Conservation (phyloP, 192 early-diverging fungal genomes). For the Coemansia sp. region DNA sequence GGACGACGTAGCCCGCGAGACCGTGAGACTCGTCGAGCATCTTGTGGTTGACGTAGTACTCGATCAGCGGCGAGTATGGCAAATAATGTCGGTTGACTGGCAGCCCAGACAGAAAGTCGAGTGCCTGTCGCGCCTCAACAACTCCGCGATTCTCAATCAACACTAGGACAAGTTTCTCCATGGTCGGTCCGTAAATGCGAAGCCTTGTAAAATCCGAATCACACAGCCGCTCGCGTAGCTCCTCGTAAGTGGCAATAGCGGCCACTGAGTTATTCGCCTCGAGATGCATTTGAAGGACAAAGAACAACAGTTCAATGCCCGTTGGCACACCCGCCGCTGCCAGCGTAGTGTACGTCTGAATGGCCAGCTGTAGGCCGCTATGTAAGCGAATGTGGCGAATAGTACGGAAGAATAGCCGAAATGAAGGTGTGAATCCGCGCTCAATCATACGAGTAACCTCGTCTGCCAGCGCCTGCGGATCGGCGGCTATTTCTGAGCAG, state of each 20-base stretch:
- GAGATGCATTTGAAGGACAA: slow-evolving; percentile 17
- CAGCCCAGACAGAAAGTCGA: slow-evolving; percentile 30
- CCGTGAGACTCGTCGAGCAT: slow-evolving; percentile 17
- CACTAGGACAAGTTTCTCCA: slow-evolving; percentile 6
- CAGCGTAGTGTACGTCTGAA: slow-evolving; percentile 21
- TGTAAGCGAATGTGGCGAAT: slow-evolving; percentile 21
- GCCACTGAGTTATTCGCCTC: not conserved
- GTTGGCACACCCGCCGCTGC: slow-evolving; percentile 19
- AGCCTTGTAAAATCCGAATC: slow-evolving; percentile 16
- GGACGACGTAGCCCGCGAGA: slow-evolving; percentile 29
- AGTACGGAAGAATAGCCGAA: slow-evolving; percentile 2
- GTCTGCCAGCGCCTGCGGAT: slow-evolving; percentile 7
- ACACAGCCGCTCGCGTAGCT: slow-evolving; percentile 15
- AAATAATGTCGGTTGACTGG: slow-evolving; percentile 14
- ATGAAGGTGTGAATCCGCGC: slow-evolving; percentile 33
- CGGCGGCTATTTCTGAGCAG: not conserved
- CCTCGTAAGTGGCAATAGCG: slow-evolving; percentile 19
- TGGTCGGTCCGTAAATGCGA: not conserved
- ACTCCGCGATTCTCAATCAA: slow-evolving; percentile 28
- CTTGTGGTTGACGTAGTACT: slow-evolving; percentile 31
- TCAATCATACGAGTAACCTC: slow-evolving; percentile 13
- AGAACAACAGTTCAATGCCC: slow-evolving; percentile 14
- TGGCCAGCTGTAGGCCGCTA: slow-evolving; percentile 17
- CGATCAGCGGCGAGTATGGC: slow-evolving; percentile 39
- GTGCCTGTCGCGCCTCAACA: slow-evolving; percentile 16